Evolutionary conservation across 2,329 filamentous ascomycete species (phyloP), one percentile per base, ranked within the genome.

Genomic region (Cladophialophora chaetospira): DNA sequence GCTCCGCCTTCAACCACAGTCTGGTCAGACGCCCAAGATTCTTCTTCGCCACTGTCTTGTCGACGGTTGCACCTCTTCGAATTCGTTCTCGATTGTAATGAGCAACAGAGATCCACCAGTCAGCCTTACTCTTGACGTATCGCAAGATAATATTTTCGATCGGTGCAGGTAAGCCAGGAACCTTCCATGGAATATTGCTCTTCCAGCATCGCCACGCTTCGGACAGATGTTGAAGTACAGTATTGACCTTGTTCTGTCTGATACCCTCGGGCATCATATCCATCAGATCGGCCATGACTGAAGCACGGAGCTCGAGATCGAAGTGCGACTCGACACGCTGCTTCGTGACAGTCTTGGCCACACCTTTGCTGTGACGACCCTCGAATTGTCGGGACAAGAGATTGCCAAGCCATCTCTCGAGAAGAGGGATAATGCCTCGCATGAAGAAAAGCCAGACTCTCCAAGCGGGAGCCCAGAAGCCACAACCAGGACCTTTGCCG

Each of bases 251-350:
- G 79, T 94, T 99, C 72, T 99, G 94, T 74, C 97, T 97, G 77
- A 99, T 97, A 65, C 94, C 94, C 72, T 99, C 95, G 0, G 94
- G 94, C 94, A 99, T 99, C 95, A 99, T 99, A 69, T 99, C 94
- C 89, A 97, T 97, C 48, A 99, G 79, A 75, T 99, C 94, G 42
- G 93, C 91, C 93, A 99, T 99, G 64, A 99, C 94, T 0, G 94
- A 97, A 13, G 95, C 95, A 68, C 94, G 90, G 48, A 99, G 85
- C 75, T 99, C 94, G 55, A 99, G 81, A 75, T 99, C 94, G 69
- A 97, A 99, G 71, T 99, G 95, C 21, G 94, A 97, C 71, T 99
- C 94, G 4, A 99, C 94, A 76, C 94, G 90, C 76, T 99, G 94
- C 77, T 99, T 99, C 3, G 94, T 99, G 31, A 99, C 94, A 0